phyloP scores from a whole-genome alignment of 805 yeast genomes.

The Candida pseudofarinosa region DNA sequence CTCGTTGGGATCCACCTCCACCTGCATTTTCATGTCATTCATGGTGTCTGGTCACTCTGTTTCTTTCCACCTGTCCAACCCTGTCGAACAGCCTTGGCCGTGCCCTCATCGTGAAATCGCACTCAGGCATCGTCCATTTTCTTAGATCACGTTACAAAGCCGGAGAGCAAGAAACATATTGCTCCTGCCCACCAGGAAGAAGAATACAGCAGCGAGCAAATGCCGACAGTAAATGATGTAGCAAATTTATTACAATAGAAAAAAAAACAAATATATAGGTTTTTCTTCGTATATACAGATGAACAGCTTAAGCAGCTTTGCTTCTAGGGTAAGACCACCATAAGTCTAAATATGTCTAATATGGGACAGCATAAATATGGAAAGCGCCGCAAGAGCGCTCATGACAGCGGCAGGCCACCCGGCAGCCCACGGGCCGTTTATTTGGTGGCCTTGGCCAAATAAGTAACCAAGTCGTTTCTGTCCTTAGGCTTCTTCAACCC shows the following conservation, averaged over 20 bases:
- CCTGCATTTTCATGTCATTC: conserved; percentile 52
- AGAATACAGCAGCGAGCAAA: not conserved
- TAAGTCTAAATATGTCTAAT: not conserved
- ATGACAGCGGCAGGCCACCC: not conserved
- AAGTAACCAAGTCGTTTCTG: conserved; percentile 93
- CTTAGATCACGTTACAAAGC: not conserved
- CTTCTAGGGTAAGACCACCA: not conserved
- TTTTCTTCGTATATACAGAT: not conserved
- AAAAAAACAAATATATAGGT: too few relatives aligned
- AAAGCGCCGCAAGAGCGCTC: not conserved
- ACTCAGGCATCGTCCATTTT: not conserved
- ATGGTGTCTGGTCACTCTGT: conserved; percentile 3
- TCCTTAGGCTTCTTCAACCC: conserved; percentile 99
- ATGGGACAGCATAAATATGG: too few relatives aligned
- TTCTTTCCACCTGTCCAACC: not conserved
- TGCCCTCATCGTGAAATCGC: not conserved
- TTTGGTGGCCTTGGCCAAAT: conserved; percentile 53
- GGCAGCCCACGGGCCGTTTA: conserved; percentile 14
- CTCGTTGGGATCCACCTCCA: conserved; percentile 90
- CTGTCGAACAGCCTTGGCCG: not conserved
- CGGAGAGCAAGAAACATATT: not conserved
- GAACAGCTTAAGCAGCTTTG: not conserved
- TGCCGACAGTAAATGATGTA: not conserved
- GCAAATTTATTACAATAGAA: not conserved
- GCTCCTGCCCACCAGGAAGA: not conserved